Evolutionary conservation across 306 rosid species (phyloP).

Genomic region (Citrullus colocynthis): DNA sequence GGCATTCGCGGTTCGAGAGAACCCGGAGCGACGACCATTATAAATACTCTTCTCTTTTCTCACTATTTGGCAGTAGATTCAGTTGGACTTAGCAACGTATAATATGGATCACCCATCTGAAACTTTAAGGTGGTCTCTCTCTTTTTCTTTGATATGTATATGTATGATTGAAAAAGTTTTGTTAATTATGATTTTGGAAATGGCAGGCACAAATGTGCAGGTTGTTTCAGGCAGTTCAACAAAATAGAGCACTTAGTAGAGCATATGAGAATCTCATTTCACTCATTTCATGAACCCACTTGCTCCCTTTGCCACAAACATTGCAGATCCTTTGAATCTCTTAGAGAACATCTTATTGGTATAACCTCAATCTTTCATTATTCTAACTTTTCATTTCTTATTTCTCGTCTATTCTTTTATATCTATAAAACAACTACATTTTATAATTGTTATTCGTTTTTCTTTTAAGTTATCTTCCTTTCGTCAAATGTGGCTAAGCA

Average conservation of each 20-base stretch:
- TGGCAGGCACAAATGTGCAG: conserved; percentile 81
- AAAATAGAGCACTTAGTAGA: conserved; percentile 86
- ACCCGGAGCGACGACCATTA: not conserved
- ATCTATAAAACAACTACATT: no score
- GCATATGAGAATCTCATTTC: conserved; percentile 86
- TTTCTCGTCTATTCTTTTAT: no score
- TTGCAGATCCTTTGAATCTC: conserved; percentile 86
- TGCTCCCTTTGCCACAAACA: conserved; percentile 85
- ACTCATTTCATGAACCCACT: conserved; percentile 81
- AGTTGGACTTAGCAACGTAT: not conserved
- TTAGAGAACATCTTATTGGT: conserved; percentile 91
- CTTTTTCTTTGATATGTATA: no score
- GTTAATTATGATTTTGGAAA: not conserved
- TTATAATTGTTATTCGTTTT: no score
- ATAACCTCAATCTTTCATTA: not conserved
- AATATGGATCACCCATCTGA: not conserved
- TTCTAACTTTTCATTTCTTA: no score
- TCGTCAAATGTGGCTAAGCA: no score
- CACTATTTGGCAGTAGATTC: not conserved
- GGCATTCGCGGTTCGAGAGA: not conserved
- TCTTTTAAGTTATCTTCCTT: no score
- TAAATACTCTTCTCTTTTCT: not conserved
- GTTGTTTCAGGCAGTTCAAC: conserved; percentile 86
- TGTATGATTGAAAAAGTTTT: no score
- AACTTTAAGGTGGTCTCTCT: not conserved